A percentile compares a stretch with the other conserved stretches of the same genome.
Evolutionary conservation across 805 yeast genomes (phyloP).

Genomic region (Candida michaelii): DNA sequence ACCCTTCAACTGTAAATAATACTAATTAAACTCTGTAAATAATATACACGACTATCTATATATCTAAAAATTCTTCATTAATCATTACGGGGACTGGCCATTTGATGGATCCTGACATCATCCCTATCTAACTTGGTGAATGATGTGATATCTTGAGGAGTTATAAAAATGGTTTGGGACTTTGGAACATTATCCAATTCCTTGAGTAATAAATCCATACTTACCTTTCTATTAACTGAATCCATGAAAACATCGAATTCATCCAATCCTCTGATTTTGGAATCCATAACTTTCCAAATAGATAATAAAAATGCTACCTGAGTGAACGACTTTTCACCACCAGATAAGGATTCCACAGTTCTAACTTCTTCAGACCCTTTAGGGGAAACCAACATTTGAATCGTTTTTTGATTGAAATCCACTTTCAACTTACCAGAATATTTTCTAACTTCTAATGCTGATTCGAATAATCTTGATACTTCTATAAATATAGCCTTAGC

Average conservation of each 20-base stretch:
- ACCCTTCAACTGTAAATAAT: too few species aligned
- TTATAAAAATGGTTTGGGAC: slow-evolving; percentile 87
- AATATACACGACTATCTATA: too few species aligned
- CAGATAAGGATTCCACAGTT: slow-evolving; percentile 81
- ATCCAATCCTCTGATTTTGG: slow-evolving; percentile 85
- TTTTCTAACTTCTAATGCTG: slow-evolving; percentile 62
- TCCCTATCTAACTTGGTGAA: slow-evolving; percentile 56
- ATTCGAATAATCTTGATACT: slow-evolving; percentile 48
- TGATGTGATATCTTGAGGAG: slow-evolving; percentile 87
- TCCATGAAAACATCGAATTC: slow-evolving; percentile 99
- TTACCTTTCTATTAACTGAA: slow-evolving; percentile 79
- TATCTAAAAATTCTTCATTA: background rate
- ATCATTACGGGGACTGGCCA: slow-evolving; percentile 39
- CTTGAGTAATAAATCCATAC: slow-evolving; percentile 69
- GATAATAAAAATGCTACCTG: slow-evolving; percentile 86
- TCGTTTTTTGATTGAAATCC: slow-evolving; percentile 50
- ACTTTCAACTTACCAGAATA: slow-evolving; percentile 73
- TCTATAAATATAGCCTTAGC: slow-evolving; percentile 29
- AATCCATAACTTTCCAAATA: slow-evolving; percentile 91
- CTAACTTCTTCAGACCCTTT: slow-evolving; percentile 58
- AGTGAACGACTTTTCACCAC: slow-evolving; percentile 95
- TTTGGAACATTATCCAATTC: slow-evolving; percentile 63
- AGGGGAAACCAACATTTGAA: slow-evolving; percentile 62
- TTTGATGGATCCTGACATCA: slow-evolving; percentile 63
- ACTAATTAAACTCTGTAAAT: background rate